phyloP scores from a whole-genome alignment of 2,329 filamentous ascomycete species.

The Neonectria coccinea region DNA sequence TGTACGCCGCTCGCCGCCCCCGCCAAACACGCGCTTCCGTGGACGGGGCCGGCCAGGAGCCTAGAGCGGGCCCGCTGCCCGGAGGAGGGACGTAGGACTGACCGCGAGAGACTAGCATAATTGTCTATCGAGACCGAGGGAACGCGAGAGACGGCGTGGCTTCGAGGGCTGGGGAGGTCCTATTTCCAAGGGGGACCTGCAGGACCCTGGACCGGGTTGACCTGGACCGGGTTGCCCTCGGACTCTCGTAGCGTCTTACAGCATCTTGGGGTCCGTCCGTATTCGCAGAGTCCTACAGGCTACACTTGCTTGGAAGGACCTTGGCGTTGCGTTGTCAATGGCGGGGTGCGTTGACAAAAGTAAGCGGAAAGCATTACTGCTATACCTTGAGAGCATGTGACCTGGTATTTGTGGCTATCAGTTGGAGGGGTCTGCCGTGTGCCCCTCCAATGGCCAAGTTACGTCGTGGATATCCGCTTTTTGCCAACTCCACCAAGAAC shows the following conservation, averaged over 20 bases:
- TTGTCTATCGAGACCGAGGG: background rate
- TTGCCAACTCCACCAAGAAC: conserved; percentile 38
- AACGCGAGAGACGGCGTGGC: too few relatives aligned
- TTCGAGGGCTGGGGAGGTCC: background rate
- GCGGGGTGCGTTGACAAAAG: conserved; percentile 32
- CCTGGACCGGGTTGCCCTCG: background rate
- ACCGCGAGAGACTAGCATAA: background rate
- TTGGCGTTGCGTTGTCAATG: conserved; percentile 1
- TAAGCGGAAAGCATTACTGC: conserved; percentile 3
- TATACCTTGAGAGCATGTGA: background rate
- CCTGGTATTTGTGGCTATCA: conserved; percentile 8
- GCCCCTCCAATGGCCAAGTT: conserved; percentile 37
- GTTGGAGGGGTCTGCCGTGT: background rate
- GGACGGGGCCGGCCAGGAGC: conserved; percentile 29
- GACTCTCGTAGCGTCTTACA: background rate
- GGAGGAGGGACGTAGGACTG: conserved; percentile 23
- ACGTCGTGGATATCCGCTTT: conserved; percentile 2
- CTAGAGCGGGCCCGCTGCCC: conserved; percentile 7
- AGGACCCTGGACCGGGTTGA: background rate
- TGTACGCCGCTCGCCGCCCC: conserved; percentile 26
- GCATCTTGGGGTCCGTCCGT: background rate
- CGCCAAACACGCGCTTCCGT: conserved; percentile 13
- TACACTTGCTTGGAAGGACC: background rate
- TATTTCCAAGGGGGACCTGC: background rate
- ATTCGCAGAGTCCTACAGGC: background rate